Evolutionary conservation across 1,284 basidiomycete genomes (phyloP), one percentile per base, ranked within the genome.

Genomic region (Ustilago esculenta): DNA sequence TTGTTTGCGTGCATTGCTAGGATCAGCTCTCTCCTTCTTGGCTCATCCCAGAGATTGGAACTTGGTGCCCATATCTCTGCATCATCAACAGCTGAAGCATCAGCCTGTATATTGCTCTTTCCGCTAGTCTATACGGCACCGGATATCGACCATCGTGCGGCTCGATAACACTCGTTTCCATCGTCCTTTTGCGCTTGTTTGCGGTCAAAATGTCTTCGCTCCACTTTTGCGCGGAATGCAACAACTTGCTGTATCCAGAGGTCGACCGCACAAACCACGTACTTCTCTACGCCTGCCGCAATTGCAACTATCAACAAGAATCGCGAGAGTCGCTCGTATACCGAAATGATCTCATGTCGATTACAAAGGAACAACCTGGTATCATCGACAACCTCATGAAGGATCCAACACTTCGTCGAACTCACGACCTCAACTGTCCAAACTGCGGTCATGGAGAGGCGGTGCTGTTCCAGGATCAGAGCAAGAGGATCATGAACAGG

Each of bases 221-320:
- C 20, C 70, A 80, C 57, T 80, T 80, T 45, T 80, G 79, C 45
- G 72, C 73, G 15, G 79, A 79, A 50, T 80, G 77, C 85, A 96
- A 95, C 85, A 96, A 97, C 83, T 87, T 97, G 34, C 86, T 97
- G 44, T 95, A 95, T 81, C 94, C 94, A 21, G 84, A 84, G 64
- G 86, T 86, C 27, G 94, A 97, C 82, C 89, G 88, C 63, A 87
- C 90, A 70, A 89, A 92, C 44, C 88, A 91, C 53, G 88, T 91
- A 48, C 90, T 98, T 85, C 88, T 95, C 55, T 95, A 94, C 77
- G 91, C 90, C 4, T 98, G 95, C 83, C 87, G 94, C 42, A 97
- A 96, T 81, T 98, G 95, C 84, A 84, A 86, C 15, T 94, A 91
- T 82, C 89, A 91, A 66, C 92, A 96, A 83, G 88, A 90, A 73